Evolutionary conservation across 2,329 filamentous ascomycete species (phyloP).

Genomic region (Ascochyta clinopodiicola): DNA sequence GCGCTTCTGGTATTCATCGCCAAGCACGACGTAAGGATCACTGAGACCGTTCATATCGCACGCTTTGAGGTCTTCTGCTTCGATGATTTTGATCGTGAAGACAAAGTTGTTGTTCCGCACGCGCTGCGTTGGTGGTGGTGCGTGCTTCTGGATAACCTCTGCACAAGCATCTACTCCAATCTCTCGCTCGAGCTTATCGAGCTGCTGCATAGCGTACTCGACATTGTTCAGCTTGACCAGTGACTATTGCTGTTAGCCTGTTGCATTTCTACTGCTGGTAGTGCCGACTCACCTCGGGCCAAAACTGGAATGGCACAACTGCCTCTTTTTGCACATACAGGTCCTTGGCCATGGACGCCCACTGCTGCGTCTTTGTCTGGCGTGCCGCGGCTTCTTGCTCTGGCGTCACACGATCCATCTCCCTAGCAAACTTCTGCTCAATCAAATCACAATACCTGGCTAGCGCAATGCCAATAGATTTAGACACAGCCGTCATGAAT

Average conservation of each 20-base stretch:
- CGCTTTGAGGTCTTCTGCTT: conserved; percentile 97
- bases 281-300: conserved; percentile 72
- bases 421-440: conserved; percentile 81
- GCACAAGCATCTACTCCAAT: conserved; percentile 94
- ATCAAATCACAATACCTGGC: conserved; percentile 90
- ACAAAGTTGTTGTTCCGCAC: conserved; percentile 85
- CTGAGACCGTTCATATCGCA: conserved; percentile 94
- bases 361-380: conserved; percentile 88
- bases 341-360: conserved; percentile 91
- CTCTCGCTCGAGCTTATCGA: conserved; percentile 86
- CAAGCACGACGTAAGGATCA: conserved; percentile 95
- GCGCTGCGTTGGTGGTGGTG: conserved; percentile 73
- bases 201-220: conserved; percentile 88
- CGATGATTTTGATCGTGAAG: conserved; percentile 98
- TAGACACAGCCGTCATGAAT: conserved; percentile 94
- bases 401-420: conserved; percentile 91
- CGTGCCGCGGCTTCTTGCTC: conserved; percentile 81
- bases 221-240: conserved; percentile 98
- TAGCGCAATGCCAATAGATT: conserved; percentile 81
- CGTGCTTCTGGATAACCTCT: conserved; percentile 75
- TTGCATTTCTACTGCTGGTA: too few species aligned
- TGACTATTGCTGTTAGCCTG: conserved; percentile 63
- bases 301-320: conserved; percentile 96
- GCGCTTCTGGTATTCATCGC: conserved; percentile 97
- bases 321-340: conserved; percentile 91